Percentiles rank a stretch among this genome's conserved stretches.
Conservation (phyloP, 495 filamentous ascomycete genomes). For the Neurospora sp. region DNA sequence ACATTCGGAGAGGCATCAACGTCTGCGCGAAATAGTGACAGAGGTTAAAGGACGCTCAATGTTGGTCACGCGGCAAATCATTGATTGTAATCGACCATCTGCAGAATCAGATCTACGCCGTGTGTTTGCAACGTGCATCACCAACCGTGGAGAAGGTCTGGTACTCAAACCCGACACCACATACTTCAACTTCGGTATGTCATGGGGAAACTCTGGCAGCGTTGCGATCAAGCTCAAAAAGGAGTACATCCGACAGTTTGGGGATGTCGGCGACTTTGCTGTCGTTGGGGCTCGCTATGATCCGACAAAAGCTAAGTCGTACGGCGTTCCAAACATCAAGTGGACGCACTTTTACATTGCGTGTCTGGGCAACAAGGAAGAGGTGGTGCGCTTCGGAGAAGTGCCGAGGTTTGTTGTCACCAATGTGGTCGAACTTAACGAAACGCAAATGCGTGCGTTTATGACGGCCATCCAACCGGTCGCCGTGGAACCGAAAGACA, state of each 20-base stretch:
- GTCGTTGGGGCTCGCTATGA: slow-evolving; percentile 64
- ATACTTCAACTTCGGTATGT: slow-evolving; percentile 51
- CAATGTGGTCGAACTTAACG: slow-evolving; percentile 35
- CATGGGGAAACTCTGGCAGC: slow-evolving; percentile 25
- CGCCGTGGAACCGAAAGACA: slow-evolving; percentile 17
- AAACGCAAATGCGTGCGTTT: slow-evolving; percentile 23
- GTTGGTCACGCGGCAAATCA: slow-evolving; percentile 47
- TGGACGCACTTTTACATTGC: slow-evolving; percentile 78
- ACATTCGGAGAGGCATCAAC: slow-evolving; percentile 49
- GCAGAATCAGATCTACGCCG: slow-evolving; percentile 41
- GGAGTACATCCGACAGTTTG: slow-evolving; percentile 72
- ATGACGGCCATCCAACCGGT: slow-evolving; percentile 24
- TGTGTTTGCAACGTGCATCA: slow-evolving; percentile 56
- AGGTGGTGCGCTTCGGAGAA: slow-evolving; percentile 39
- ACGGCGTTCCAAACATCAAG: slow-evolving; percentile 34
- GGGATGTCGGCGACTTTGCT: slow-evolving; percentile 73
- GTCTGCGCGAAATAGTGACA: slow-evolving; percentile 48
- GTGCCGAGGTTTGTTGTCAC: slow-evolving; percentile 56
- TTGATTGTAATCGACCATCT: slow-evolving; percentile 48
- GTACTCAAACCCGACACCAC: slow-evolving; percentile 75
- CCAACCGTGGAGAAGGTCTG: slow-evolving; percentile 59
- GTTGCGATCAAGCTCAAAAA: slow-evolving; percentile 81
- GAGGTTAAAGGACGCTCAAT: slow-evolving; percentile 47
- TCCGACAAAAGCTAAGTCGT: slow-evolving; percentile 42
- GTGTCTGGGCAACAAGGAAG: slow-evolving; percentile 62